Evolutionary conservation across 2,329 filamentous ascomycete genomes (phyloP), one percentile per base, ranked within the genome.

Genomic region (Monosporascus sp.): DNA sequence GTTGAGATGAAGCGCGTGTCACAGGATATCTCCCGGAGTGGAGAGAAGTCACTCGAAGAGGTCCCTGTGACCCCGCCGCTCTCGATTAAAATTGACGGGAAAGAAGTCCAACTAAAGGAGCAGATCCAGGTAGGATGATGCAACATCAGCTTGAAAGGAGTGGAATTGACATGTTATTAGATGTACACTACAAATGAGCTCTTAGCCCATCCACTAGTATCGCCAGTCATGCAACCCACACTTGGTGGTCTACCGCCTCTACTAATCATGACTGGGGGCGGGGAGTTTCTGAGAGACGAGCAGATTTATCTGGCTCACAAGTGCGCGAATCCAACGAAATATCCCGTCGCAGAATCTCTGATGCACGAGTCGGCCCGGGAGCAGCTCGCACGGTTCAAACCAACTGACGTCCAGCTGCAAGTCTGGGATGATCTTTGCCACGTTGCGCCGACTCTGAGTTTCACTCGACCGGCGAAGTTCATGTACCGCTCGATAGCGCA

Each of bases 401-500:
- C 91, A 0, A 99, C 94, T 0, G 84, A 96, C 62, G 93, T 97
- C 0, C 91, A 97, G 67, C 79, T 99, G 2, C 94, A 97, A 68
- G 87, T 97, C 1, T 97, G 93, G 92, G 93, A 97, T 54, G 89
- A 96, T 63, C 76, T 97, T 3, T 97, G 94, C 64, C 93, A 97
- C 66, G 92, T 96, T 6, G 86, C 88, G 0, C 90, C 93, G 1
- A 97, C 92, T 0, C 78, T 97, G n/a, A 96, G 90, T 63, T 97
- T 96, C 69, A 97, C 93, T 0, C 82, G 87, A n/a, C 94, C 94
- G 1, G 94, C 93, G 46, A 97, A 97, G 69, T 89, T 88, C 72
- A 97, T 97, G 91, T 97, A 91, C 68, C 83, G 93, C 48, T 90
- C 90, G 1, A 85, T 97, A 50, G 89, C 94, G 0, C 93, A 97